Percentiles rank a stretch among this genome's conserved stretches.
Conservation (phyloP, 169 alveolate species). For the Plasmodium gallinaceum region DNA sequence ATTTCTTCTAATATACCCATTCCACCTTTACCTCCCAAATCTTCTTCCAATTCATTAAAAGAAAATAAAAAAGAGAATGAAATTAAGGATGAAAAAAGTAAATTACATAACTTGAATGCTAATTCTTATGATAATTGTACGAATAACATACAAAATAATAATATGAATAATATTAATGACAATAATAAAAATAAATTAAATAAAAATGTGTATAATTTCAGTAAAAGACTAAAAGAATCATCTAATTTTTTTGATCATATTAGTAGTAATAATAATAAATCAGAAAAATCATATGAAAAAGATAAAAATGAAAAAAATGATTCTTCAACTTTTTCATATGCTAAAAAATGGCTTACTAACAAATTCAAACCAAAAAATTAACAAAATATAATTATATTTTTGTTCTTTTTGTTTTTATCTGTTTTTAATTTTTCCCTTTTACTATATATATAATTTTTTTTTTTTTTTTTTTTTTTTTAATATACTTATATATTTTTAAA, state of each 20-base stretch:
- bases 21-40: conserved; percentile 71
- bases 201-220: background rate
- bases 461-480: background rate
- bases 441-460: background rate
- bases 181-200: background rate
- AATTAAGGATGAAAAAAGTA: background rate
- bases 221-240: background rate
- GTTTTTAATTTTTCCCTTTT: background rate
- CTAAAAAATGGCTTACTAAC: conserved; percentile 71
- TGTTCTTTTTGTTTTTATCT: conserved; percentile 1
- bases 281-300: background rate
- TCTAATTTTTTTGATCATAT: background rate
- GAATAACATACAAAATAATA: background rate
- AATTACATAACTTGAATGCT: conserved; percentile 1
- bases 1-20: conserved; percentile 62
- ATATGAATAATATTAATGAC: background rate
- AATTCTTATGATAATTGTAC: background rate
- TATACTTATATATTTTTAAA: background rate
- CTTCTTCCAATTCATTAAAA: conserved; percentile 6
- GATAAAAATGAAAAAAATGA: conserved; percentile 1
- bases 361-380: conserved; percentile 44
- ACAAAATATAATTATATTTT: background rate
- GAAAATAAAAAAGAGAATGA: conserved; percentile 8
- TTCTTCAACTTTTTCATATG: conserved; percentile 56
- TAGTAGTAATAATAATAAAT: background rate